A percentile compares a stretch with the other conserved stretches of the same genome.
phyloP scores from a whole-genome alignment of 352 stramenopile genomes.

The Peronosclerospora sorghi region DNA sequence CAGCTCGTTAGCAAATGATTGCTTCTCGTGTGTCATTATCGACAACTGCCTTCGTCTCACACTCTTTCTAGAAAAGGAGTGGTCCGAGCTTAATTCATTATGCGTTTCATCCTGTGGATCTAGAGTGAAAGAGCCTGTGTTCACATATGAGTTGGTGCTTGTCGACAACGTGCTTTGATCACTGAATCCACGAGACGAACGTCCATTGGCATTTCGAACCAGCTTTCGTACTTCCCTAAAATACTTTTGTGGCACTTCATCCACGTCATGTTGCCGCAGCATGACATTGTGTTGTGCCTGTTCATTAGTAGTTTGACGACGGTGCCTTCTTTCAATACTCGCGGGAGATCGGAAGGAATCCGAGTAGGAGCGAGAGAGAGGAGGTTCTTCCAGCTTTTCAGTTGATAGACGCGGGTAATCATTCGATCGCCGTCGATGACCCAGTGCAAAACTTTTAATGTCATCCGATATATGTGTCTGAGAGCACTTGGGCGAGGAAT shows the following conservation, averaged over 20 bases:
- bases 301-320: slow-evolving; percentile 22
- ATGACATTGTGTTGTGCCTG: slow-evolving; percentile 25
- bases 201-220: slow-evolving; percentile 16
- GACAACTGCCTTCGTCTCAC: slow-evolving; percentile 8
- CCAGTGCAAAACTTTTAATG: slow-evolving; percentile 18
- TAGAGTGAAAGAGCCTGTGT: slow-evolving; percentile 21
- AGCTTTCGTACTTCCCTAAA: slow-evolving; percentile 15
- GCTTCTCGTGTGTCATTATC: slow-evolving; percentile 7
- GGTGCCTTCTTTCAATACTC: slow-evolving; percentile 17
- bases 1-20: slow-evolving; percentile 13
- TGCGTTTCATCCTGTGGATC: slow-evolving; percentile 20
- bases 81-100: slow-evolving; percentile 13
- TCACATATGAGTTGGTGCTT: slow-evolving; percentile 27
- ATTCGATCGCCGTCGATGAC: slow-evolving; percentile 18
- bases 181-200: slow-evolving; percentile 21
- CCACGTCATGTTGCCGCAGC: slow-evolving; percentile 32
- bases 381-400: slow-evolving; percentile 16
- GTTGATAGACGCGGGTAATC: slow-evolving; percentile 3
- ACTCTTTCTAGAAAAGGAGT: slow-evolving; percentile 12
- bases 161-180: slow-evolving; percentile 25
- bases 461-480: slow-evolving; percentile 11
- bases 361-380: slow-evolving; percentile 43
- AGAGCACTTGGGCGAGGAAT: slow-evolving; percentile 16
- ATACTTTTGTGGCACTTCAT: slow-evolving; percentile 15
- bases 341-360: slow-evolving; percentile 51